These are phyloP conservation scores for Pseudogymnoascus sp. DNA, from an alignment of 2,329 filamentous ascomycete genomes.

Conservation along the genomic window DNA sequence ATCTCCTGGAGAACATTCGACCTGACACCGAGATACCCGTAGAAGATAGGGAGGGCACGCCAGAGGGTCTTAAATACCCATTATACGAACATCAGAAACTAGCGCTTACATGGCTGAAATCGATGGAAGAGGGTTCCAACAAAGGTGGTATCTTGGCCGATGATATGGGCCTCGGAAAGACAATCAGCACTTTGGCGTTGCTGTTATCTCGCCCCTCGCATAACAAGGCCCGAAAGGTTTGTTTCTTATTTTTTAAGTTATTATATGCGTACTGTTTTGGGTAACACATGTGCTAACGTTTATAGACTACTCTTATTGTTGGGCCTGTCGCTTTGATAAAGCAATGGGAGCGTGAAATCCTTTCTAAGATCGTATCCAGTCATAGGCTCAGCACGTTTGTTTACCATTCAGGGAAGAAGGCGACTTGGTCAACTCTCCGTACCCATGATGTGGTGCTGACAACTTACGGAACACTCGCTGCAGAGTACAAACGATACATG, in stretches of 20 bases:
- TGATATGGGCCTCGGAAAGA: constrained; percentile 80
- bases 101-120: constrained; percentile 66
- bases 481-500: constrained; percentile 46
- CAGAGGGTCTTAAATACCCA: constrained; percentile 55
- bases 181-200: constrained; percentile 71
- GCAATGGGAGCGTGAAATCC: constrained; percentile 79
- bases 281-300: constrained; percentile 25
- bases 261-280: neutral
- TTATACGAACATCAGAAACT: constrained; percentile 78
- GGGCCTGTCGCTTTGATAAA: constrained; percentile 70
- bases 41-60: constrained; percentile 58
- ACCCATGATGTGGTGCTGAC: constrained; percentile 68
- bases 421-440: constrained; percentile 52
- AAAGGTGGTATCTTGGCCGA: constrained; percentile 72
- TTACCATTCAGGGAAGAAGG: constrained; percentile 56
- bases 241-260: neutral
- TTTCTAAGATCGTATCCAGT: constrained; percentile 52
- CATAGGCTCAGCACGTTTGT: constrained; percentile 57
- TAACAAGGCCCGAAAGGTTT: constrained; percentile 9
- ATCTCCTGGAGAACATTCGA: constrained; percentile 62
- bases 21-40: constrained; percentile 58
- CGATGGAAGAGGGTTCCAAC: constrained; percentile 60
- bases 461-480: constrained; percentile 63
- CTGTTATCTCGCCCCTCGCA: constrained; percentile 25
- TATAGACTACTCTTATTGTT: constrained; percentile 71